A percentile compares a stretch with the other conserved stretches of the same genome.
phyloP scores from a whole-genome alignment of 345 rosid genomes.

The Eucalyptus decipiens region DNA sequence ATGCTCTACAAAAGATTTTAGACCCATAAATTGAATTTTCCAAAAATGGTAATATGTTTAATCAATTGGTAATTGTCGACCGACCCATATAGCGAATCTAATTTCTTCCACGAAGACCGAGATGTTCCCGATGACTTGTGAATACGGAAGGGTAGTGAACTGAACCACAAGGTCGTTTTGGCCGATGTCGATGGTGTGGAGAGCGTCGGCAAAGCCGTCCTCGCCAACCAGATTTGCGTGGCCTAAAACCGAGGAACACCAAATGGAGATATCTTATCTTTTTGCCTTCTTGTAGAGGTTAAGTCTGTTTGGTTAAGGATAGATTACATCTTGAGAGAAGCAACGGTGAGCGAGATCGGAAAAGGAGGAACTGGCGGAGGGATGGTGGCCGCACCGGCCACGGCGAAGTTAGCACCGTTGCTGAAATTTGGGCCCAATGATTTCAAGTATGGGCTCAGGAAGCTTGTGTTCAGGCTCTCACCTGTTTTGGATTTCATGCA shows the following conservation, averaged over 20 bases:
- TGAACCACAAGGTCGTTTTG: slow-evolving; percentile 48
- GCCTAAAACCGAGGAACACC: not conserved
- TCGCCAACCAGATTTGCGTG: slow-evolving; percentile 15
- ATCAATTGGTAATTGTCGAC: not conserved
- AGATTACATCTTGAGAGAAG: slow-evolving; percentile 7
- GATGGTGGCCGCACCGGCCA: slow-evolving; percentile 15
- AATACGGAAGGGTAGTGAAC: slow-evolving; percentile 13
- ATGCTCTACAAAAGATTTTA: slow-evolving; percentile 11
- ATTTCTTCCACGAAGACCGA: slow-evolving; percentile 42
- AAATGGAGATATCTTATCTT: too few species aligned
- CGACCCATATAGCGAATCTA: slow-evolving; percentile 30
- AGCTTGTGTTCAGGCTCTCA: slow-evolving; percentile 9
- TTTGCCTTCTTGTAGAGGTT: not conserved
- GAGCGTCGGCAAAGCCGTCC: slow-evolving; percentile 32
- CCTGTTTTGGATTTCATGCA: slow-evolving; percentile 3
- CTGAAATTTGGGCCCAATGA: slow-evolving; percentile 18
- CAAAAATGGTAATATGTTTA: not conserved
- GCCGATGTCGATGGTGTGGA: slow-evolving; percentile 49
- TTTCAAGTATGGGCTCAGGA: slow-evolving; percentile 20
- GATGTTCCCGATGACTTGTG: slow-evolving; percentile 26
- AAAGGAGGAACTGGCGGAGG: slow-evolving; percentile 27
- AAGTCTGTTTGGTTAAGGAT: not conserved
- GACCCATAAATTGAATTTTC: not conserved
- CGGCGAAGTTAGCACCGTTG: slow-evolving; percentile 24
- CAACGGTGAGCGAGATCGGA: slow-evolving; percentile 19